phyloP scores from a whole-genome alignment of 2,329 filamentous ascomycete genomes.

The Penicillium sp. region DNA sequence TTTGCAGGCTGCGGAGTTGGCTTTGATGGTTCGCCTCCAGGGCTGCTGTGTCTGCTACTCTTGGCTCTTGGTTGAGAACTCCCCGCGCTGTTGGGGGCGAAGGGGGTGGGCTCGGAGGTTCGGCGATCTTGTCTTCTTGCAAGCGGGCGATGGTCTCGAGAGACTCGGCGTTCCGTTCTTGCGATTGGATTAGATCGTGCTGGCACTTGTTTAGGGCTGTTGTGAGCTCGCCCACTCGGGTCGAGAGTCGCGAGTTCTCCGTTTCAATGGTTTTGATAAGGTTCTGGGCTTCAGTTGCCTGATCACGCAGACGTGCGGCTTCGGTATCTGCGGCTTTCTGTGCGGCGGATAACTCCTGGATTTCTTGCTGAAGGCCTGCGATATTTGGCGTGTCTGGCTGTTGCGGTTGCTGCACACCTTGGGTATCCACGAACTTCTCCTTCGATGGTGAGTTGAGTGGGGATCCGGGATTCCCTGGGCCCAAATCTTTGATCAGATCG shows the following conservation, averaged over 20 bases:
- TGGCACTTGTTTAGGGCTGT: conserved; percentile 32
- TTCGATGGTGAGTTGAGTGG: conserved; percentile 14
- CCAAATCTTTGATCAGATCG: conserved; percentile 36
- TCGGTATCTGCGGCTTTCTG: conserved; percentile 36
- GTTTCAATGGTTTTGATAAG: conserved; percentile 39
- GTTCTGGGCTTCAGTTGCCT: conserved; percentile 36
- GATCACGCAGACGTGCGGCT: conserved; percentile 34
- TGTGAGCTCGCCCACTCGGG: conserved; percentile 35
- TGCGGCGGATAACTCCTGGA: conserved; percentile 27
- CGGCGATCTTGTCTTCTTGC: conserved; percentile 25
- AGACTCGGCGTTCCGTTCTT: conserved; percentile 32
- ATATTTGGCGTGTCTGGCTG: conserved; percentile 15
- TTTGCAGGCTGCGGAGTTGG: conserved; percentile 37
- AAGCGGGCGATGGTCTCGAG: conserved; percentile 31
- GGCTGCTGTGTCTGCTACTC: conserved; percentile 14
- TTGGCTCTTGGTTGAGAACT: conserved; percentile 2
- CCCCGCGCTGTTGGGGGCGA: conserved; percentile 24
- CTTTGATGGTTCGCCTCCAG: conserved; percentile 35
- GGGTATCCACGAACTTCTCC: conserved; percentile 16
- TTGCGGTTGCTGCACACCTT: conserved; percentile 23
- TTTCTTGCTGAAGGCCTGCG: conserved; percentile 28
- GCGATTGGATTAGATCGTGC: conserved; percentile 29
- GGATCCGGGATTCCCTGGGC: conserved; percentile 19
- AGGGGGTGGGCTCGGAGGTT: conserved; percentile 32
- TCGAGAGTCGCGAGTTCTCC: conserved; percentile 39